These are phyloP conservation scores for Termitomyces sp. DNA, from an alignment of 768 basidiomycete genomes.

Conservation along the genomic window DNA sequence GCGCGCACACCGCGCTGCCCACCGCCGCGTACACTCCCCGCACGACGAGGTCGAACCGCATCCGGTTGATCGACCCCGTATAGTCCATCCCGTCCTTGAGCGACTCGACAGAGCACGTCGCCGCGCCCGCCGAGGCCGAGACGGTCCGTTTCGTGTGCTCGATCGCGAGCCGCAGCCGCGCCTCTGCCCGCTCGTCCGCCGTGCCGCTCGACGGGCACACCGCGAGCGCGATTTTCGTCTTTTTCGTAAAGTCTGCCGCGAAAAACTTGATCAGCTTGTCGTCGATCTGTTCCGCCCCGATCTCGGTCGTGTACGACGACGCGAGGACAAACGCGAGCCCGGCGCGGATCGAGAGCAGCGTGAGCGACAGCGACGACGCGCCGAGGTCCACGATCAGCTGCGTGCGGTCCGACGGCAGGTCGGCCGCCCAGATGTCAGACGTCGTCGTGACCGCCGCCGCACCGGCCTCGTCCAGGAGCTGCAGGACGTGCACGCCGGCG, in stretches of 20 bases:
- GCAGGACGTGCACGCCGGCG: constrained; percentile 80
- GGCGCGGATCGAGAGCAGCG: constrained; percentile 68
- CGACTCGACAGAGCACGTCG: constrained; percentile 89
- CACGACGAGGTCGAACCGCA: constrained; percentile 61
- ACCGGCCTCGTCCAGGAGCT: constrained; percentile 83
- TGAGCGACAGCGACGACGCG: constrained; percentile 61
- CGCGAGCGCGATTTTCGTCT: constrained; percentile 72
- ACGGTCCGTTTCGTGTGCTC: constrained; percentile 95
- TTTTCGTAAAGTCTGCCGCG: constrained; percentile 94
- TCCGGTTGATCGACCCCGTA: constrained; percentile 48
- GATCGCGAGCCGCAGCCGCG: constrained; percentile 89
- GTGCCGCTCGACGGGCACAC: constrained; percentile 54
- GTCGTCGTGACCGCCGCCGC: constrained; percentile 65
- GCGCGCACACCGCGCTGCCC: constrained; percentile 37
- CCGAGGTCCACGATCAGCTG: constrained; percentile 82
- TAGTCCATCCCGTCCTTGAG: constrained; percentile 93
- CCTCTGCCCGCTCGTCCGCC: constrained; percentile 78
- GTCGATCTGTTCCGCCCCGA: constrained; percentile 74
- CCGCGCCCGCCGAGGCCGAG: constrained; percentile 80
- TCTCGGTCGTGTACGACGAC: constrained; percentile 35
- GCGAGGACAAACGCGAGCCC: constrained; percentile 68
- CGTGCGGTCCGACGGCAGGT: constrained; percentile 56
- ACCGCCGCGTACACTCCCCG: constrained; percentile 56
- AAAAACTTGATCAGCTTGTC: constrained; percentile 86
- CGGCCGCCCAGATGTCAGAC: constrained; percentile 33